A percentile compares a stretch with the other conserved stretches of the same genome.
Evolutionary conservation across 1,139 yeast genomes (phyloP).

Genomic region (Kazachstania sp.): DNA sequence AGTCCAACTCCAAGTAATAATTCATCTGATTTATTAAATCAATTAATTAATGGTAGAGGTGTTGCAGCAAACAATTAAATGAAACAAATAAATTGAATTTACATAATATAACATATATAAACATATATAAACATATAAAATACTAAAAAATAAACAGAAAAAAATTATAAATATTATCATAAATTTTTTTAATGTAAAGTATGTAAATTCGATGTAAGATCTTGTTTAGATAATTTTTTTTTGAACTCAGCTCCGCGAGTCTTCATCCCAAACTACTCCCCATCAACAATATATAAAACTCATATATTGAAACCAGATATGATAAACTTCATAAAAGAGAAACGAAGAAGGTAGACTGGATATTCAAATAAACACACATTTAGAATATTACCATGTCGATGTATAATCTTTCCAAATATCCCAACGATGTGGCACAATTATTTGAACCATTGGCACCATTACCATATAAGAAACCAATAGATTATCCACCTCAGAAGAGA

Average conservation of each 20-base stretch:
- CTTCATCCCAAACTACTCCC: no score
- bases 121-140: neutral
- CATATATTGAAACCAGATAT: no score
- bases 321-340: no score
- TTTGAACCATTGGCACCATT: slow-evolving; percentile 69
- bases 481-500: slow-evolving; percentile 45
- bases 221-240: no score
- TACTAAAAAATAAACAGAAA: neutral
- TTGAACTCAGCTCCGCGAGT: no score
- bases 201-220: no score
- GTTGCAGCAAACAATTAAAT: slow-evolving; percentile 29
- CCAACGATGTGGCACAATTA: slow-evolving; percentile 53
- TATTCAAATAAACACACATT: no score
- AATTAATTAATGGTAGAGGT: slow-evolving; percentile 61
- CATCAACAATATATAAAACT: no score
- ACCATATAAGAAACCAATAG: slow-evolving; percentile 45
- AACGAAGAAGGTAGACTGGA: no score
- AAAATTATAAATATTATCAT: neutral
- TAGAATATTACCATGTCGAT: neutral
- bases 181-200: neutral
- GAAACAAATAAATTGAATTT: neutral
- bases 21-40: slow-evolving; percentile 62
- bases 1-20: slow-evolving; percentile 17
- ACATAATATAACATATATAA: neutral
- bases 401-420: slow-evolving; percentile 39